Percentiles rank a stretch among this genome's conserved stretches.
Evolutionary conservation across 257 asterid genomes (phyloP).

Genomic region (Primulina eburnea): DNA sequence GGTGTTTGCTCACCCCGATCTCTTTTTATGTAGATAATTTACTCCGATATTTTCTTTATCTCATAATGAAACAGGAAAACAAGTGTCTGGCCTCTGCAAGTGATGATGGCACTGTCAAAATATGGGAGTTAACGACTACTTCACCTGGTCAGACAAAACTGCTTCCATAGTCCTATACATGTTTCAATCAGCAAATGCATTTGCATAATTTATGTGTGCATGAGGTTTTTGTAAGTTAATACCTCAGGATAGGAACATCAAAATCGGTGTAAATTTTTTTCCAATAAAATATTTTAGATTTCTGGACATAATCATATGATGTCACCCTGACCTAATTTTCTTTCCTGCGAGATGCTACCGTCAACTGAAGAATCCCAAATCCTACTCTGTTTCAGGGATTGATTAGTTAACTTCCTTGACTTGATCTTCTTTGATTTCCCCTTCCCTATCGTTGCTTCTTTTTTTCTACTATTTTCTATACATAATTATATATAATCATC

Average conservation of each 20-base stretch:
- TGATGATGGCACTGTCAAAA: conserved; percentile 83
- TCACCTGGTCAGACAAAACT: conserved; percentile 22
- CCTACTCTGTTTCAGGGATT: background rate
- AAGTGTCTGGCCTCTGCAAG: conserved; percentile 77
- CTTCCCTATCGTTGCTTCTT: background rate
- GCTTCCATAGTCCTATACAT: conserved; percentile 15
- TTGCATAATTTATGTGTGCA: conserved; percentile 5
- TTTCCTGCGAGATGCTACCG: background rate
- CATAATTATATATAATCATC: too few species aligned
- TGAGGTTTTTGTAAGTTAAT: conserved; percentile 1
- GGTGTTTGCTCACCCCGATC: background rate
- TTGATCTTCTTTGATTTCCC: background rate
- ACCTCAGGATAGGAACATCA: background rate
- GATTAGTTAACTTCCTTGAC: background rate
- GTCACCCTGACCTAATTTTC: background rate
- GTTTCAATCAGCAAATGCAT: background rate
- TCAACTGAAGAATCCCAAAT: background rate
- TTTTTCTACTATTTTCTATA: too few species aligned
- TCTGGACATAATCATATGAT: background rate
- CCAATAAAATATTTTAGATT: background rate
- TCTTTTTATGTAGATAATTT: background rate
- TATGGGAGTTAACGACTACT: conserved; percentile 65
- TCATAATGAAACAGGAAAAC: conserved; percentile 43
- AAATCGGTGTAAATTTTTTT: background rate
- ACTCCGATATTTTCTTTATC: conserved; percentile 10